These are phyloP conservation scores for Russula ochroleuca DNA, from an alignment of 768 basidiomycete species.

Conservation along the genomic window DNA sequence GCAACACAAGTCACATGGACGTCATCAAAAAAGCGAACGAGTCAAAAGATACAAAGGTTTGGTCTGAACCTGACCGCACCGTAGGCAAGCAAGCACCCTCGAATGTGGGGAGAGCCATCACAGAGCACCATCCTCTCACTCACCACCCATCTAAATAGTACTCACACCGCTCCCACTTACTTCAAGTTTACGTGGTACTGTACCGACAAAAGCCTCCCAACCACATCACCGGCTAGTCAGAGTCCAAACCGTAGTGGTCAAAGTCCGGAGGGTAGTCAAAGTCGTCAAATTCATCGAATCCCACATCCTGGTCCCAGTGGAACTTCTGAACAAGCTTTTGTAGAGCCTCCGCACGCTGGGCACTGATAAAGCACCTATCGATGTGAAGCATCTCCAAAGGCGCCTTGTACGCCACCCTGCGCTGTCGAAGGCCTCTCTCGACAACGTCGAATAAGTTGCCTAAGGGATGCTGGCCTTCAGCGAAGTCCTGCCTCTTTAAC, in stretches of 20 bases:
- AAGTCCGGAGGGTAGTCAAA: too few relatives aligned
- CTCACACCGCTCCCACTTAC: background rate
- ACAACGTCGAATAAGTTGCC: background rate
- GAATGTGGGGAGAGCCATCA: too few relatives aligned
- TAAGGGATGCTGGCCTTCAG: background rate
- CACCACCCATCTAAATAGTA: slow-evolving; percentile 5
- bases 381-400: slow-evolving; percentile 5
- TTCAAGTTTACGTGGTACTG: background rate
- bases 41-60: too few relatives aligned
- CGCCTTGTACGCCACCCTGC: background rate
- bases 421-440: background rate
- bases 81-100: too few relatives aligned
- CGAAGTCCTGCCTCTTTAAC: background rate
- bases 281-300: too few relatives aligned
- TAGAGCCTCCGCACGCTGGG: background rate
- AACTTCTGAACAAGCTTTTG: background rate
- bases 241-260: background rate
- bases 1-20: too few relatives aligned
- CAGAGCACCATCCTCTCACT: background rate
- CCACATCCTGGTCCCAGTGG: background rate
- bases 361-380: background rate
- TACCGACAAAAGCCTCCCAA: background rate
- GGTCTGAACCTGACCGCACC: too few relatives aligned
- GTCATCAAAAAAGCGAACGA: too few relatives aligned
- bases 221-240: background rate